These are phyloP conservation scores for Bryopsis sp. DNA, from an alignment of 139 green algal species.

Conservation along the genomic window DNA sequence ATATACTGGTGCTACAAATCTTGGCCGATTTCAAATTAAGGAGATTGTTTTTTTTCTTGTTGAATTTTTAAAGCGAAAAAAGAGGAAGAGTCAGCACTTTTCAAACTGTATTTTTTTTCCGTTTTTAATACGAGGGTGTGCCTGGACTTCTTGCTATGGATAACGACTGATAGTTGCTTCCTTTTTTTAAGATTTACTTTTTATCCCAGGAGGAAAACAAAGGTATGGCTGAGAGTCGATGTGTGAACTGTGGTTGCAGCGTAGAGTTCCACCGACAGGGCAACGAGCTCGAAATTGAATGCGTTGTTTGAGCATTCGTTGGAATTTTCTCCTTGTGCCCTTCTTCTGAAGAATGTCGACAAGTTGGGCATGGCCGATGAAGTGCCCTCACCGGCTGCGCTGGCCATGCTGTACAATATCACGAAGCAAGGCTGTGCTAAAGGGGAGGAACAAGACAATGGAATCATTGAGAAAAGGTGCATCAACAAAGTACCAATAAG, in stretches of 20 bases:
- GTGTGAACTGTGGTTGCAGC: background rate
- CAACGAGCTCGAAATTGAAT: background rate
- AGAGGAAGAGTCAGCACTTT: too few species aligned
- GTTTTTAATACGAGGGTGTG: too few species aligned
- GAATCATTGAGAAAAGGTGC: background rate
- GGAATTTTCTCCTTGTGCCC: background rate
- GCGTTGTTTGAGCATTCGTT: background rate
- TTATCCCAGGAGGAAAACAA: too few species aligned
- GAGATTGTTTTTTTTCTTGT: too few species aligned
- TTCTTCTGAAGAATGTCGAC: background rate
- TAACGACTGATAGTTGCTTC: too few species aligned
- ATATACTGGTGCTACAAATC: too few species aligned
- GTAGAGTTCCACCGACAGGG: background rate
- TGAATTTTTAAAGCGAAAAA: too few species aligned
- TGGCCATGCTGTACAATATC: background rate
- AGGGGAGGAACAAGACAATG: background rate
- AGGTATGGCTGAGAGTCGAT: too few species aligned
- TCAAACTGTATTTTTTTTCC: too few species aligned
- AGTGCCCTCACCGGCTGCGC: background rate
- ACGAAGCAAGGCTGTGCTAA: background rate
- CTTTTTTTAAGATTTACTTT: too few species aligned
- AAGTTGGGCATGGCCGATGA: background rate
- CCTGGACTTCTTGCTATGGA: too few species aligned
- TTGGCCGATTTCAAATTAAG: too few species aligned
- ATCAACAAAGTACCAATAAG: background rate